Percentiles rank a stretch among this genome's conserved stretches.
Evolutionary conservation across 75 land plant genomes (phyloP).

Genomic region (Selaginella moellendorffii): DNA sequence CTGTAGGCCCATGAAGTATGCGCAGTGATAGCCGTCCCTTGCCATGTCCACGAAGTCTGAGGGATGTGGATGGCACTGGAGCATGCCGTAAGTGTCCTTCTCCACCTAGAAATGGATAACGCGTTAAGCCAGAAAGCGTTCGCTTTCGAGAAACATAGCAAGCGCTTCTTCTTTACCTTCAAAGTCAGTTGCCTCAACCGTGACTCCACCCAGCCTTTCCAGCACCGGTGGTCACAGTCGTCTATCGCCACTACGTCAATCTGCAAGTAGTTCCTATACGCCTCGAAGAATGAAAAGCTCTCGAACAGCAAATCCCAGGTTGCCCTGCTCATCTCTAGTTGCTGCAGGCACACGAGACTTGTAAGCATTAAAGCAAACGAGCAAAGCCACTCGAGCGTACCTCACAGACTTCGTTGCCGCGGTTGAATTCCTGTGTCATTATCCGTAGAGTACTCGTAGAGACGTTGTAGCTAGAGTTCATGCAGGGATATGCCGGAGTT

Average conservation of each 20-base stretch:
- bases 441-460: conserved; percentile 60
- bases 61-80: conserved; percentile 6
- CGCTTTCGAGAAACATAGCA: no score
- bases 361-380: not conserved
- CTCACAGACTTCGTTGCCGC: not conserved
- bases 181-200: not conserved
- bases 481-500: conserved; percentile 76
- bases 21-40: not conserved
- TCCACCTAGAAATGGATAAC: not conserved
- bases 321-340: conserved; percentile 49
- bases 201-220: conserved; percentile 11
- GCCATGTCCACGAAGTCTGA: not conserved
- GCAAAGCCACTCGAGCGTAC: not conserved
- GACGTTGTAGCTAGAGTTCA: conserved; percentile 83
- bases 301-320: conserved; percentile 56
- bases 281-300: conserved; percentile 46
- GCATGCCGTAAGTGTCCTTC: conserved; percentile 6
- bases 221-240: not conserved
- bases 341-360: conserved; percentile 19
- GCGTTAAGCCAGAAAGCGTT: no score
- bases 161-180: not conserved
- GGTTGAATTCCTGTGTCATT: conserved; percentile 53
- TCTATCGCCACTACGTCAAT: not conserved
- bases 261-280: conserved; percentile 3
- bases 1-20: conserved; percentile 5